phyloP scores from a whole-genome alignment of 2,329 filamentous ascomycete species.

The Alternaria sp. region DNA sequence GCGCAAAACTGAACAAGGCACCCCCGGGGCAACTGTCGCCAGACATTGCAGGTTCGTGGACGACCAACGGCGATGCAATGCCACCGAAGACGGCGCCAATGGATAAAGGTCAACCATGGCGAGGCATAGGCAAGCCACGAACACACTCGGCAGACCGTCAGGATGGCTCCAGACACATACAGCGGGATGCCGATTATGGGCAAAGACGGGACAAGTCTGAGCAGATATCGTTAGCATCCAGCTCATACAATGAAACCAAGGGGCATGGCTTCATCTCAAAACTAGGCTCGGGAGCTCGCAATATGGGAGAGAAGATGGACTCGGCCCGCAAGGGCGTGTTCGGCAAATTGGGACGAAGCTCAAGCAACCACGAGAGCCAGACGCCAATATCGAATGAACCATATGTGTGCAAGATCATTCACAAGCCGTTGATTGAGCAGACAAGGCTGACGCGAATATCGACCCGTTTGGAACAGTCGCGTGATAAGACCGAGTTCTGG shows the following conservation, averaged over 20 bases:
- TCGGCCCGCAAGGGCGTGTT: slow-evolving; percentile 85
- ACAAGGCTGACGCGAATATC: slow-evolving; percentile 91
- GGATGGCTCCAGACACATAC: slow-evolving; percentile 43
- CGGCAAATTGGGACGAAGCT: slow-evolving; percentile 75
- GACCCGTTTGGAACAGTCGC: slow-evolving; percentile 83
- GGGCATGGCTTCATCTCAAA: slow-evolving; percentile 74
- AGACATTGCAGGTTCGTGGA: slow-evolving; percentile 41
- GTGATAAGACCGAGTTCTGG: slow-evolving; percentile 98
- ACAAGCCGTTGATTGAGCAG: slow-evolving; percentile 84
- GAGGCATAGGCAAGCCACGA: slow-evolving; percentile 64
- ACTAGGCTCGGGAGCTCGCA: slow-evolving; percentile 74
- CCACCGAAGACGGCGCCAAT: slow-evolving; percentile 70
- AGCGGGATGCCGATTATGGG: slow-evolving; percentile 42
- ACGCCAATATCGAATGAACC: slow-evolving; percentile 74
- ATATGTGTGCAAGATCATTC: slow-evolving; percentile 85
- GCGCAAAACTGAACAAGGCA: slow-evolving; percentile 47
- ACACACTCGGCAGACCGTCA: slow-evolving; percentile 78
- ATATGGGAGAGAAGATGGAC: slow-evolving; percentile 73
- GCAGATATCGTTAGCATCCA: slow-evolving; percentile 53
- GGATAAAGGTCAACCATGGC: slow-evolving; percentile 72
- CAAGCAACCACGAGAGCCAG: slow-evolving; percentile 74
- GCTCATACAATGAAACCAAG: slow-evolving; percentile 66
- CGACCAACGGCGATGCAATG: slow-evolving; percentile 50
- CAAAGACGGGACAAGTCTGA: slow-evolving; percentile 43
- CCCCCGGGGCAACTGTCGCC: slow-evolving; percentile 43